phyloP scores from a whole-genome alignment of 192 early-diverging fungal genomes.

The Coemansia sp. region DNA sequence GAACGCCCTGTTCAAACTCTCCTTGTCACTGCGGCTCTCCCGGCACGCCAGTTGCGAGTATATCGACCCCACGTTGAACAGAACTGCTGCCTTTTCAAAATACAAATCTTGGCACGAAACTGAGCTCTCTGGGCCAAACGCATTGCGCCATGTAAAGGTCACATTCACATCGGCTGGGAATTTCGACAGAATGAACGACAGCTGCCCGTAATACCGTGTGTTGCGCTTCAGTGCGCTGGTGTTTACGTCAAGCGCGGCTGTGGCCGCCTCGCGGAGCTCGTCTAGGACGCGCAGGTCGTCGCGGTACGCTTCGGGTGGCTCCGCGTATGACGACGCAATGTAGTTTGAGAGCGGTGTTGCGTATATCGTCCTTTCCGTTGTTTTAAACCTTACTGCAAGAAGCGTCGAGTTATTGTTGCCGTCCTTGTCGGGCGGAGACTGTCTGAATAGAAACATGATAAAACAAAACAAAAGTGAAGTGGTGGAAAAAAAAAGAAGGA shows the following conservation, averaged over 20 bases:
- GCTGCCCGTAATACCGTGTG: constrained; percentile 82
- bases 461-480: background rate
- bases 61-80: constrained; percentile 86
- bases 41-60: constrained; percentile 78
- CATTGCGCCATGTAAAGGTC: constrained; percentile 31
- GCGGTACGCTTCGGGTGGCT: constrained; percentile 82
- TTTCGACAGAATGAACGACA: constrained; percentile 80
- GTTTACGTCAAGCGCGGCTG: constrained; percentile 60
- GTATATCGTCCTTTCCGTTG: constrained; percentile 42
- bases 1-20: constrained; percentile 78
- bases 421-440: constrained; percentile 27
- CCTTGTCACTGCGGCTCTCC: constrained; percentile 69
- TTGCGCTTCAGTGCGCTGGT: constrained; percentile 66
- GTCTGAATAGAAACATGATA: constrained; percentile 42
- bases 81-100: constrained; percentile 82
- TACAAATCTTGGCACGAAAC: constrained; percentile 71
- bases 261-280: constrained; percentile 72
- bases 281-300: constrained; percentile 87
- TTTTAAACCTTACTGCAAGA: constrained; percentile 40
- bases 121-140: constrained; percentile 58
- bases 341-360: constrained; percentile 60
- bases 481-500: background rate
- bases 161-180: constrained; percentile 83
- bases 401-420: constrained; percentile 37
- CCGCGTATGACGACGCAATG: constrained; percentile 78